These are phyloP conservation scores for Colletotrichum endophyticum DNA, from an alignment of 2,329 filamentous ascomycete species.

Conservation along the genomic window DNA sequence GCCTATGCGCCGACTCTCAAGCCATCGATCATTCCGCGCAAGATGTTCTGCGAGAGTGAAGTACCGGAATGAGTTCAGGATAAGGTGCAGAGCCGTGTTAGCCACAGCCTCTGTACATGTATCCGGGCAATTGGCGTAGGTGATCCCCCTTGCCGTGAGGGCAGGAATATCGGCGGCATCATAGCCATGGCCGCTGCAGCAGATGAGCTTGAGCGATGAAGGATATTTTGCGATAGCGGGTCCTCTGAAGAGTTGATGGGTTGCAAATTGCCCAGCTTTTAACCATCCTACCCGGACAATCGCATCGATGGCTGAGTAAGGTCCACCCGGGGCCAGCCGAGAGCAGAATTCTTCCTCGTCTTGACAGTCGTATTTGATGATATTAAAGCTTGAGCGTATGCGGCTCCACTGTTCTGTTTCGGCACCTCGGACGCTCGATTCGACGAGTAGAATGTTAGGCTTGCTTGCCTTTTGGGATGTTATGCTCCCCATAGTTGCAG, in stretches of 20 bases:
- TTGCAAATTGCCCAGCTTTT: not conserved
- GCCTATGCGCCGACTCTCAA: fast-evolving
- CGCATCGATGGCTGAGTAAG: not conserved
- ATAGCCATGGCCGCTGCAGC: not conserved
- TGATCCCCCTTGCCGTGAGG: not conserved
- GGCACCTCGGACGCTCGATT: not conserved
- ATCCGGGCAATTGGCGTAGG: not conserved
- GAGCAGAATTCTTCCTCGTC: not conserved
- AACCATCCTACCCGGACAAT: not conserved
- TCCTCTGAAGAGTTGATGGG: not conserved
- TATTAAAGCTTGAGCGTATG: not conserved
- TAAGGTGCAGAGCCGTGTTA: not conserved
- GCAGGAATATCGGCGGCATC: not conserved
- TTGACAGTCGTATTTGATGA: not conserved
- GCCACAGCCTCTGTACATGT: not conserved
- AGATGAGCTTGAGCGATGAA: not conserved
- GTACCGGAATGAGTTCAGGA: not conserved
- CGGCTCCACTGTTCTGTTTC: not conserved
- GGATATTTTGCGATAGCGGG: not conserved
- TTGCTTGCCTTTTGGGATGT: not conserved
- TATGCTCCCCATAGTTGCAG: not conserved
- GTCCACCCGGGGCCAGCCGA: not conserved
- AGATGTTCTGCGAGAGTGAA: not conserved
- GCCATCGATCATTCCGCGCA: not conserved
- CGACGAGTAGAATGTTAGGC: not conserved